Evolutionary conservation across 768 basidiomycete species (phyloP).

Genomic region (Collybiopsis luxurians): DNA sequence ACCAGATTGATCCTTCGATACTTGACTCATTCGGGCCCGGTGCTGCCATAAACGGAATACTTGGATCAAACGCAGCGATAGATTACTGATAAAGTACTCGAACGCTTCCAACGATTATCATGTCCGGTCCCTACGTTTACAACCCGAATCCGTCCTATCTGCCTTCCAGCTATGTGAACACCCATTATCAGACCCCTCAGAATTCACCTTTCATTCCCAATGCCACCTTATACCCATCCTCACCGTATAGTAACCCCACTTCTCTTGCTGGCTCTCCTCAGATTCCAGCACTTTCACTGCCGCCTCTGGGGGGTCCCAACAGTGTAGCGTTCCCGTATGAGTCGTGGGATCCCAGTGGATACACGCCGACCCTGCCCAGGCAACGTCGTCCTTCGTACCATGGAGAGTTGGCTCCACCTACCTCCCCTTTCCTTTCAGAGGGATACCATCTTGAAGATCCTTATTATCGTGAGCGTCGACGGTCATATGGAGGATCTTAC

Average conservation of each 20-base stretch:
- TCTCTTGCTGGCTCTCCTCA: slow-evolving; percentile 8
- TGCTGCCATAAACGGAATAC: neutral
- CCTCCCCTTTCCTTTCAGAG: slow-evolving; percentile 21
- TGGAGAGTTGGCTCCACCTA: slow-evolving; percentile 18
- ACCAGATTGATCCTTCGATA: too few relatives aligned
- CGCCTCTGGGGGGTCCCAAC: slow-evolving; percentile 11
- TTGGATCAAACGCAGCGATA: neutral
- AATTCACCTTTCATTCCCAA: slow-evolving; percentile 45
- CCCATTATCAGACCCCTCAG: slow-evolving; percentile 27
- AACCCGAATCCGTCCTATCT: slow-evolving; percentile 33
- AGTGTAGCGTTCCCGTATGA: slow-evolving; percentile 16
- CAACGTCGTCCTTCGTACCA: slow-evolving; percentile 45
- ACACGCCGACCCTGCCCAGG: slow-evolving; percentile 21
- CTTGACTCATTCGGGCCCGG: neutral
- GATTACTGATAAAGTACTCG: neutral
- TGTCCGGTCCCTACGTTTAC: slow-evolving; percentile 44
- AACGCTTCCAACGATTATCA: slow-evolving; percentile 13
- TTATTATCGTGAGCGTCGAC: slow-evolving; percentile 14
- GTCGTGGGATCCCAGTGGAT: slow-evolving; percentile 20
- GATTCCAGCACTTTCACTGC: slow-evolving; percentile 3
- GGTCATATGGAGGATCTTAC: slow-evolving; percentile 24
- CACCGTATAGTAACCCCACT: slow-evolving; percentile 27
- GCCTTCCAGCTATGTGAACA: slow-evolving; percentile 30
- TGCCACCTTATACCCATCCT: slow-evolving; percentile 31
- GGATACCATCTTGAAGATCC: slow-evolving; percentile 8